phyloP scores from a whole-genome alignment of 129 eudicot genomes.

The Chrysanthemum makinoi region DNA sequence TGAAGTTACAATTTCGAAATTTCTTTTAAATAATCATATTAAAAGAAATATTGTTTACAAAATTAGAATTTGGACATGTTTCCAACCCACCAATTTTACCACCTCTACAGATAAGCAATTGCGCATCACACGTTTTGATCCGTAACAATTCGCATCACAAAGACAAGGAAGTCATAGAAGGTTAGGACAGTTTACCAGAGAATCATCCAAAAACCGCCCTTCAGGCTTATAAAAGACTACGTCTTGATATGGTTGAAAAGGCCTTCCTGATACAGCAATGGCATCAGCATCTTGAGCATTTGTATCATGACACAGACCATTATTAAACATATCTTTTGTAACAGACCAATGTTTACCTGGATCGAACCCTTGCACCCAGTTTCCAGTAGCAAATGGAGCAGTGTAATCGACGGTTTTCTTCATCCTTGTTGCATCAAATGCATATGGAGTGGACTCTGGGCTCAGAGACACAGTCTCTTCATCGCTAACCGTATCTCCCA shows the following conservation, averaged over 20 bases:
- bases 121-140: neutral
- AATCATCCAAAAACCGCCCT: constrained; percentile 39
- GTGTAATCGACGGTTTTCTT: constrained; percentile 32
- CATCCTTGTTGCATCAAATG: constrained; percentile 20
- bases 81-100: neutral
- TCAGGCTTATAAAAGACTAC: constrained; percentile 27
- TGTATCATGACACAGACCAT: too few relatives aligned
- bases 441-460: constrained; percentile 14
- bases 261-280: too few relatives aligned
- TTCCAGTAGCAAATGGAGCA: constrained; percentile 43
- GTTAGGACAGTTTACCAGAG: constrained; percentile 33
- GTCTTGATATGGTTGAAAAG: too few relatives aligned
- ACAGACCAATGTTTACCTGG: constrained; percentile 52
- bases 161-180: neutral
- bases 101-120: constrained; percentile 15
- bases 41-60: neutral
- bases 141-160: constrained; percentile 13
- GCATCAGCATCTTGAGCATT: too few relatives aligned
- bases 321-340: constrained; percentile 43
- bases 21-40: neutral
- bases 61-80: neutral
- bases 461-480: constrained; percentile 36
- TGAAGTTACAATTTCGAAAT: neutral
- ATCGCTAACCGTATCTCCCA: constrained; percentile 32
- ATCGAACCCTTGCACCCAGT: constrained; percentile 41